Conservation (phyloP, 495 filamentous ascomycete genomes). For the Talaromyces proteolyticus region DNA sequence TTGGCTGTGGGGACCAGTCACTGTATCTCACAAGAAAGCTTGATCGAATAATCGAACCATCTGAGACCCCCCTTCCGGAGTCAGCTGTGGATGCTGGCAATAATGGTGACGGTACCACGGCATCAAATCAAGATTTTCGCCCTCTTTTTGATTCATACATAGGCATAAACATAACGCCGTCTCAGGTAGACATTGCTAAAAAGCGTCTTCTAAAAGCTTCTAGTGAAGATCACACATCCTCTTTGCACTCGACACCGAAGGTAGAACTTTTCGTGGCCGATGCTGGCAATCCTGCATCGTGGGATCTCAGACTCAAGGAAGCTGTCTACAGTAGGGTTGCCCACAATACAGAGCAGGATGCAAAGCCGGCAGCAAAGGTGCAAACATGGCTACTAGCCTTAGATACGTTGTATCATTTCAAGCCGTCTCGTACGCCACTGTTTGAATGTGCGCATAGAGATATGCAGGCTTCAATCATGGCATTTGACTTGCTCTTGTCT, state of each 20-base stretch:
- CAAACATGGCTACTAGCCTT: conserved; percentile 40
- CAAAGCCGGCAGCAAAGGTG: not conserved
- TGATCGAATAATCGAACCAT: not conserved
- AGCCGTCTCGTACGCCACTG: conserved; percentile 35
- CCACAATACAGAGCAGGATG: not conserved
- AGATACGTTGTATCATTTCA: conserved; percentile 46
- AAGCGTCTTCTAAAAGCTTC: conserved; percentile 10
- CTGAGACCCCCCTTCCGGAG: not conserved
- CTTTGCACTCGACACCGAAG: not conserved
- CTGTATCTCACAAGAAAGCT: conserved; percentile 17
- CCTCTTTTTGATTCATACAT: conserved; percentile 30
- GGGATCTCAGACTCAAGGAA: conserved; percentile 16
- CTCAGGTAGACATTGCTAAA: conserved; percentile 25
- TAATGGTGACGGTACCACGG: not conserved
- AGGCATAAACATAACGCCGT: conserved; percentile 32
- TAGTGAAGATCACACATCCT: not conserved
- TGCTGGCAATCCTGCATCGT: conserved; percentile 21
- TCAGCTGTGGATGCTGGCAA: not conserved
- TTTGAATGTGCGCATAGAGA: conserved; percentile 23
- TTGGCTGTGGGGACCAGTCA: conserved; percentile 46
- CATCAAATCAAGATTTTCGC: not conserved
- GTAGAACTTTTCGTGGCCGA: conserved; percentile 25
- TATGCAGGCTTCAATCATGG: conserved; percentile 38
- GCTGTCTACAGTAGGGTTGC: conserved; percentile 9
- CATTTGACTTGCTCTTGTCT: conserved; percentile 28